phyloP scores from a whole-genome alignment of 1,139 yeast genomes.

The Suhomyces bolitotheri region DNA sequence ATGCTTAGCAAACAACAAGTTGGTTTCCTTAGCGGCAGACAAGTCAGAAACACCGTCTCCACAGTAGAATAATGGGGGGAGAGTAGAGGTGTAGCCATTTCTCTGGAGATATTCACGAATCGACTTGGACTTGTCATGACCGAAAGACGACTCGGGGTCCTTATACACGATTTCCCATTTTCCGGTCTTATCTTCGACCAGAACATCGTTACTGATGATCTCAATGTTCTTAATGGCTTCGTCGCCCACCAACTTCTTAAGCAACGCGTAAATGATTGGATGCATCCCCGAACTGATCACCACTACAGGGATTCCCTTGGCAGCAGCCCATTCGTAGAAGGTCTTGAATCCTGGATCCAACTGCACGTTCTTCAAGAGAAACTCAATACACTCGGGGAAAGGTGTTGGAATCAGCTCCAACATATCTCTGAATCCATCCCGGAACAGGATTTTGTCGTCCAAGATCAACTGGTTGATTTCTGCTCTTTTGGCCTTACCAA shows the following conservation, averaged over 20 bases:
- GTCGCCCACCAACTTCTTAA: constrained; percentile 71
- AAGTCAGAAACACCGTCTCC: constrained; percentile 98
- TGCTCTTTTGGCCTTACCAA: constrained; percentile 69
- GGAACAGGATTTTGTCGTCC: constrained; percentile 65
- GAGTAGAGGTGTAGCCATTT: constrained; percentile 34
- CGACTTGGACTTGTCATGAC: constrained; percentile 90
- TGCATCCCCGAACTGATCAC: constrained; percentile 91
- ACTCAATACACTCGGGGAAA: constrained; percentile 78
- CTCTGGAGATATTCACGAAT: constrained; percentile 63
- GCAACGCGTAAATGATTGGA: constrained; percentile 79
- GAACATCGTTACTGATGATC: constrained; percentile 79
- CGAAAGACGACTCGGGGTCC: constrained; percentile 79
- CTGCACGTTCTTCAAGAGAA: constrained; percentile 57
- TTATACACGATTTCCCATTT: constrained; percentile 83
- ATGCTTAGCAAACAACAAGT: constrained; percentile 86
- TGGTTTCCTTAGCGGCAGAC: constrained; percentile 93
- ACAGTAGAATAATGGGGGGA: constrained; percentile 65
- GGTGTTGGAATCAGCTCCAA: constrained; percentile 75
- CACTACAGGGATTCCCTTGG: constrained; percentile 70
- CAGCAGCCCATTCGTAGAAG: constrained; percentile 77
- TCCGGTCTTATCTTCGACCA: constrained; percentile 46
- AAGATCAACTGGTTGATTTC: constrained; percentile 72
- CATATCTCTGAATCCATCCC: constrained; percentile 85
- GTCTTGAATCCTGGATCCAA: constrained; percentile 89
- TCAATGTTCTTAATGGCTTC: constrained; percentile 73